These are phyloP conservation scores for Jacaranda mimosifolia DNA, from an alignment of 257 asterid genomes.

Conservation along the genomic window DNA sequence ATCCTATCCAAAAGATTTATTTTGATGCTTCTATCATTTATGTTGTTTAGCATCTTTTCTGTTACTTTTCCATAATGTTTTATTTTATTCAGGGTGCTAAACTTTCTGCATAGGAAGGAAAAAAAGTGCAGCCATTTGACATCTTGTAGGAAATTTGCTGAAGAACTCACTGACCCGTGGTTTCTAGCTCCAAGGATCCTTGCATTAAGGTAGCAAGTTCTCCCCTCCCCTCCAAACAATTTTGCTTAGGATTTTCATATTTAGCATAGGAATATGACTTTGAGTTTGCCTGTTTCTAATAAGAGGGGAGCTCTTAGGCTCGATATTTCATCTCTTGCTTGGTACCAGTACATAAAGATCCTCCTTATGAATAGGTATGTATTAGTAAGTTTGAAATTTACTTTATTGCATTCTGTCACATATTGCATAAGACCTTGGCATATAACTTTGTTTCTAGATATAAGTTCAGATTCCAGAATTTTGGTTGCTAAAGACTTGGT, in stretches of 20 bases:
- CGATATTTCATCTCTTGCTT: slow-evolving; percentile 90
- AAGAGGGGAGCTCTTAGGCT: slow-evolving; percentile 99
- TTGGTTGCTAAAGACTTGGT: too few species aligned
- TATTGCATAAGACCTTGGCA: too few species aligned
- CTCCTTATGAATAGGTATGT: slow-evolving; percentile 91
- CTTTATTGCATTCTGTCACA: background rate
- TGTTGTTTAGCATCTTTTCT: background rate
- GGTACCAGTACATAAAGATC: slow-evolving; percentile 96
- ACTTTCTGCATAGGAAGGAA: slow-evolving; percentile 87
- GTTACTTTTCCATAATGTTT: slow-evolving; percentile 16
- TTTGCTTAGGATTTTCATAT: background rate
- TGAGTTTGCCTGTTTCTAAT: slow-evolving; percentile 35
- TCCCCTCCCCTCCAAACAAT: background rate
- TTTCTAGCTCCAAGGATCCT: slow-evolving; percentile 98
- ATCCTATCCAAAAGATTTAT: slow-evolving; percentile 6
- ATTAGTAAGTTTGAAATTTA: slow-evolving; percentile 20
- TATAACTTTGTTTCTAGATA: too few species aligned
- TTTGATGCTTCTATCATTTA: slow-evolving; percentile 19
- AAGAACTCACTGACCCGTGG: slow-evolving; percentile 91
- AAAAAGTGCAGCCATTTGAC: slow-evolving; percentile 94
- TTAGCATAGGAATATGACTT: background rate
- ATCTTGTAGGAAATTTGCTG: slow-evolving; percentile 97
- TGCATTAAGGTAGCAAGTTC: slow-evolving; percentile 74
- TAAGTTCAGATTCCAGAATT: too few species aligned
- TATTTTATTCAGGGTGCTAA: slow-evolving; percentile 80